phyloP scores from a whole-genome alignment of 164 flowering plant species.

The Platanus orientalis region DNA sequence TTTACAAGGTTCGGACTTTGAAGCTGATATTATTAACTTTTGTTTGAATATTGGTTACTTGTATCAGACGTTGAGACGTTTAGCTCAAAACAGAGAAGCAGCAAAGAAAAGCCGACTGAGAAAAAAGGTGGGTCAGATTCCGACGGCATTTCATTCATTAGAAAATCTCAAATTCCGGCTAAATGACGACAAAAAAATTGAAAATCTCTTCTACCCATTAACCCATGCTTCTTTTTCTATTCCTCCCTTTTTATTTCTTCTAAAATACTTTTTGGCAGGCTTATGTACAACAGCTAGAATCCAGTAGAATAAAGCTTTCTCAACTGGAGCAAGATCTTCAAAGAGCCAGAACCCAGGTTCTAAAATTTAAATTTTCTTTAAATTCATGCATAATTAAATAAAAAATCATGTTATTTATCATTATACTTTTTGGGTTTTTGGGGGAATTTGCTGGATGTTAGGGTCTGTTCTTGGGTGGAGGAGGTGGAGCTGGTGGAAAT shows the following conservation, averaged over 20 bases:
- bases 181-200: not conserved
- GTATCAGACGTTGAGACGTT: constrained; percentile 78
- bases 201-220: not conserved
- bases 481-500: constrained; percentile 47
- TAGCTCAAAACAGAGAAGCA: constrained; percentile 99
- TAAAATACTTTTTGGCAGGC: constrained; percentile 41
- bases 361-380: not conserved
- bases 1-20: not conserved
- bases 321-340: constrained; percentile 96
- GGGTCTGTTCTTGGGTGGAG: constrained; percentile 74
- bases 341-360: constrained; percentile 86
- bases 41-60: constrained; percentile 10
- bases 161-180: not conserved
- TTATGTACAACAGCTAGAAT: constrained; percentile 92
- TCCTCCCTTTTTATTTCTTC: not conserved
- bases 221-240: constrained; percentile 4
- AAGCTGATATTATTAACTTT: not conserved
- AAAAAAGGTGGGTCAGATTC: constrained; percentile 59
- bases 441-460: constrained; percentile 13
- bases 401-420: too few relatives aligned
- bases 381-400: not conserved
- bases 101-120: constrained; percentile 92
- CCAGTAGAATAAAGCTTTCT: constrained; percentile 83
- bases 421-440: constrained; percentile 4
- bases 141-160: not conserved